Evolutionary conservation across 2,329 filamentous ascomycete species (phyloP), one percentile per base, ranked within the genome.

Genomic region (Hymenoscyphus occultus): DNA sequence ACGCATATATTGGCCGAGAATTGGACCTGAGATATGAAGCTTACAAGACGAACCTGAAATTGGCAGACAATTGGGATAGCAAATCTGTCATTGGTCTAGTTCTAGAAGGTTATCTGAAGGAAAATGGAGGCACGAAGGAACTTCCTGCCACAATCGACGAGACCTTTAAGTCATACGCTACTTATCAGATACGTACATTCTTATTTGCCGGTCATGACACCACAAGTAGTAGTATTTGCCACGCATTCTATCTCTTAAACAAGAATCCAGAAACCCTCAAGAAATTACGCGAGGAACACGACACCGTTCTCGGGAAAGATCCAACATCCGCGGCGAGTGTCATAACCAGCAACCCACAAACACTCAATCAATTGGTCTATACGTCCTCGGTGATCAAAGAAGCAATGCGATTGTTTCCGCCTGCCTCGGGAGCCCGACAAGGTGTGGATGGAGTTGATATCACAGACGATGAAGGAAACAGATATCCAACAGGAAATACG

Each of bases 171-270:
- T 65, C 63, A 39, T 64, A 39, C 31, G 65, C 62, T 32, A 64
- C 56, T 2, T 22, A 51, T 19, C 65, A 67, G 32, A 65, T 67
- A 16, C 60, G 63, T 2, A 39, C 63, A 16, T 72, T 72, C 51
- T 59, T 73, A 19, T 71, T 73, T 56, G 71, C 69, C 9, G 71
- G 71, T 2, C 68, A 72, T 35, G 71, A 73, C 39, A 70, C 71
- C 1, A 71, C 68, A 7, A 45, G 48, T 42, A 64, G 60, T 39
- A 64, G 35, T 22, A 60, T 65, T 16, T 45, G 51, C 12, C 68
- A 67, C 32, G 62, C 58, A 3, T 68, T 67, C 9, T 65, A 71
- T 54, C 57, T 67, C 7, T 62, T 72, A 14, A 63, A 22, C 14
- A 62, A 65, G 31, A 61, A 71, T 51, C 67, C 63, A 1, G 61